Evolutionary conservation across 495 filamentous ascomycete genomes (phyloP), one percentile per base, ranked within the genome.

Genomic region (Daldinia loculata): DNA sequence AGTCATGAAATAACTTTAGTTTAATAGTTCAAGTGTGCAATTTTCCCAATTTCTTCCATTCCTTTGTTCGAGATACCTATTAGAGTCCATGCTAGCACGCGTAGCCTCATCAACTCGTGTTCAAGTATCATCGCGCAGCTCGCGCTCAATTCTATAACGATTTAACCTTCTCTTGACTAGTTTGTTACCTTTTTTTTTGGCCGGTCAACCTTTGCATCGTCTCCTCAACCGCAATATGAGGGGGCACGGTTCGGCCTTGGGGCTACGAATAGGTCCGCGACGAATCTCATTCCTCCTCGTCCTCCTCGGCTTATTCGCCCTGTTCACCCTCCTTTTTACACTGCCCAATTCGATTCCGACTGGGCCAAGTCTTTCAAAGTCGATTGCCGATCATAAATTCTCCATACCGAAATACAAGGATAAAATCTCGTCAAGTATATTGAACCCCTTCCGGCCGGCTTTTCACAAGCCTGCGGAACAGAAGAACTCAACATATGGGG

Each of bases 401-500:
- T 78, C 81, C 15, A 74, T 83, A 24, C 78, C 83, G 34, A 83
- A 81, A 60, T 82, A 85, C 71, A 85, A 78, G 60, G 80, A 75
- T 69, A 81, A 74, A 45, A 67, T 76, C 66, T 82, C 81, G 64
- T 75, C 79, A 56, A 80, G 76, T 66, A 80, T 78, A 29, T 63
- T 85, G 50, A 85, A 84, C 66, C 83, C 86, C 32, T 95, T 94
- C 76, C 85, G 86, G 56, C 86, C 87, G 38, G 84, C 89, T 30
- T 85, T 89, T n/a, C 93, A 97, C 77, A 86, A 89, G 65, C 91
- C 93, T 0, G 89, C 90, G 24, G 78, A 83, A 19, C 89, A 93
- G 75, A 87, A 90, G 50, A 92, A 93, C 74, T 94, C 91, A 73
- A 91, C 91, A 7, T 90, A 87, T 71, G 92, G 89, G 56, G 91